phyloP scores from a whole-genome alignment of 176 grass and related monocot species.

The Carex pumila region DNA sequence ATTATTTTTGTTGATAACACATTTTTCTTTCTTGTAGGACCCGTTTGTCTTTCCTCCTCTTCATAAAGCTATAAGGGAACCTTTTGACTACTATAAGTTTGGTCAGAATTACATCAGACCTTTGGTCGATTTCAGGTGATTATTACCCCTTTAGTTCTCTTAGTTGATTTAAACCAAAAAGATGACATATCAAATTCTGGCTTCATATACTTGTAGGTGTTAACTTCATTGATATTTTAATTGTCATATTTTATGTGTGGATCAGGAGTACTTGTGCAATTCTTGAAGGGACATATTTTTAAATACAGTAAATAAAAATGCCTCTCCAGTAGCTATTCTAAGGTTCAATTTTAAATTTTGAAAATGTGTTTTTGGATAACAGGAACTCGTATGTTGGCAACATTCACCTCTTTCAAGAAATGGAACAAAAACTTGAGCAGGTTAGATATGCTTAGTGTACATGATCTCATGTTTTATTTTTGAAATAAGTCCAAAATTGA shows the following conservation, averaged over 20 bases:
- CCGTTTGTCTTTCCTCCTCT: conserved; percentile 79
- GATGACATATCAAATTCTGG: not conserved
- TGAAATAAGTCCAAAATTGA: not conserved
- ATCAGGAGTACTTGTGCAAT: not conserved
- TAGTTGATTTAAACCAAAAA: not conserved
- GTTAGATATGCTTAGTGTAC: conserved; percentile 25
- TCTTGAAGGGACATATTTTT: not conserved
- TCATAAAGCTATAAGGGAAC: conserved; percentile 87
- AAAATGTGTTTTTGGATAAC: conserved; percentile 20
- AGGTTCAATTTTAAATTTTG: not conserved
- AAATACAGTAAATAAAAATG: not conserved
- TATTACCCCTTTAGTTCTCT: not conserved
- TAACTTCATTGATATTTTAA: not conserved
- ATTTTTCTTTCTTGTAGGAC: conserved; percentile 53
- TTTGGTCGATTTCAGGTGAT: conserved; percentile 81
- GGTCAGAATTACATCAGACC: conserved; percentile 95
- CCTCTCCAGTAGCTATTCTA: not conserved
- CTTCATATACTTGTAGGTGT: not conserved
- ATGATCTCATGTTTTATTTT: not conserved
- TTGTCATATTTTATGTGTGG: not conserved
- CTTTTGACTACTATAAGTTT: conserved; percentile 95
- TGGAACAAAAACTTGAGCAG: conserved; percentile 80
- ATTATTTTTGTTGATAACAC: conserved; percentile 9
- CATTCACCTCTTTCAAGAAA: conserved; percentile 61
- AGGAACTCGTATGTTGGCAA: conserved; percentile 94